A percentile compares a stretch with the other conserved stretches of the same genome.
These are phyloP conservation scores for Mycosphaerella arachidis DNA, from an alignment of 2,329 filamentous ascomycete genomes.

Conservation along the genomic window DNA sequence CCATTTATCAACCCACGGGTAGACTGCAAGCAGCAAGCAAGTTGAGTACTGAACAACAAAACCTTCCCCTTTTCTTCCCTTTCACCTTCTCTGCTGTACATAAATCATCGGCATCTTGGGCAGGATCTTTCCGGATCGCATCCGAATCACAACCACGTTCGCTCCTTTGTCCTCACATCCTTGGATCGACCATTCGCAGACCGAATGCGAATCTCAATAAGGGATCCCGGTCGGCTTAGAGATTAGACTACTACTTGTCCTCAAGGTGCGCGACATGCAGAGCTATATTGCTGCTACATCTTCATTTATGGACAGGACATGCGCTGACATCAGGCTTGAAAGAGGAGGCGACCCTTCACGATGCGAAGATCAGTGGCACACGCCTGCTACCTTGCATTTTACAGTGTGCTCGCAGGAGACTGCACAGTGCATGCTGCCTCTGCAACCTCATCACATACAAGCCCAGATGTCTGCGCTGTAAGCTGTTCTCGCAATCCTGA, in stretches of 20 bases:
- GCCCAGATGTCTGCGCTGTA: conserved; percentile 53
- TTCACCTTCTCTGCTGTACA: conserved; percentile 1
- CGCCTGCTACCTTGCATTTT: conserved; percentile 58
- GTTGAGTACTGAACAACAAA: background rate
- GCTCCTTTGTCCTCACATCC: conserved; percentile 6
- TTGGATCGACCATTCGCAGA: conserved; percentile 3
- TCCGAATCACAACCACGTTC: background rate
- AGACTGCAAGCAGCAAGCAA: background rate
- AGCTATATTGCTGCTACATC: background rate
- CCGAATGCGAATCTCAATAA: conserved; percentile 17
- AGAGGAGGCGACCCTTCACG: conserved; percentile 7
- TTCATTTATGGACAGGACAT: background rate
- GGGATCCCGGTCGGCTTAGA: conserved; percentile 7
- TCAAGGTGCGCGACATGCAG: conserved; percentile 9
- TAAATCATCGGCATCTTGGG: background rate
- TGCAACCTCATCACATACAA: conserved; percentile 33
- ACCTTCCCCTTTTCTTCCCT: background rate
- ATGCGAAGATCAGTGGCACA: conserved; percentile 24
- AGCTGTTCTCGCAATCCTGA: conserved; percentile 31
- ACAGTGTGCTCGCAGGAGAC: conserved; percentile 51
- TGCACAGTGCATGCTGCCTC: conserved; percentile 37
- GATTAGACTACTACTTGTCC: conserved; percentile 5
- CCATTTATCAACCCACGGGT: background rate
- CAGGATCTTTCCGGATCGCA: background rate
- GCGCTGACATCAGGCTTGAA: conserved; percentile 20